Evolutionary conservation across 495 filamentous ascomycete genomes (phyloP).

Genomic region (Penicillium canariense): DNA sequence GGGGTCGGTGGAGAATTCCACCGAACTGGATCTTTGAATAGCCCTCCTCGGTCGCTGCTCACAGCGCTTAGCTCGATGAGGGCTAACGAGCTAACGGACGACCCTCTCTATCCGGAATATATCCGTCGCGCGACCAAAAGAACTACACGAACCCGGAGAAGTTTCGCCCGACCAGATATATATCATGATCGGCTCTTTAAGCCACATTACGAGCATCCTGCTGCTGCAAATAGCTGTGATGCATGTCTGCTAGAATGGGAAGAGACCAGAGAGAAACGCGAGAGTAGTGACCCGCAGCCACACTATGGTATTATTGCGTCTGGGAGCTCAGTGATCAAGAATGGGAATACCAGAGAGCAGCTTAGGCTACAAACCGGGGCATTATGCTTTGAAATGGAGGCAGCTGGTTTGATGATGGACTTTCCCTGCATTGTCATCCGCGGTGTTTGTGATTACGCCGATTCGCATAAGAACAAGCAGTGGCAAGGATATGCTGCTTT

Average conservation of each 20-base stretch:
- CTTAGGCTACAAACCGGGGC: background rate
- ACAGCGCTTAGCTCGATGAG: constrained; percentile 24
- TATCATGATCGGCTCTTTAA: background rate
- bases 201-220: background rate
- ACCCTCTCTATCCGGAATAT: constrained; percentile 14
- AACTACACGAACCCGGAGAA: constrained; percentile 18
- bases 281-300: constrained; percentile 1
- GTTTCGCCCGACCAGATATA: background rate
- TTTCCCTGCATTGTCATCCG: constrained; percentile 35
- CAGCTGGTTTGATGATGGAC: constrained; percentile 24
- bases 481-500: constrained; percentile 36
- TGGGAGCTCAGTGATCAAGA: constrained; percentile 33
- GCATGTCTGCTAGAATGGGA: background rate
- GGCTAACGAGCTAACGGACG: constrained; percentile 18
- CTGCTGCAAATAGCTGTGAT: background rate
- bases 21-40: constrained; percentile 29
- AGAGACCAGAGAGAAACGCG: background rate
- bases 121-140: constrained; percentile 15
- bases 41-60: constrained; percentile 25
- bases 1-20: constrained; percentile 36
- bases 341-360: constrained; percentile 5
- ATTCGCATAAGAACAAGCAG: constrained; percentile 35
- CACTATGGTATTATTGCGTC: constrained; percentile 42
- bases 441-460: constrained; percentile 36
- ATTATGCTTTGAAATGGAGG: constrained; percentile 39